Percentiles rank a stretch among this genome's conserved stretches.
phyloP scores from a whole-genome alignment of 129 eudicot genomes.

The Flaveria sonorensis region DNA sequence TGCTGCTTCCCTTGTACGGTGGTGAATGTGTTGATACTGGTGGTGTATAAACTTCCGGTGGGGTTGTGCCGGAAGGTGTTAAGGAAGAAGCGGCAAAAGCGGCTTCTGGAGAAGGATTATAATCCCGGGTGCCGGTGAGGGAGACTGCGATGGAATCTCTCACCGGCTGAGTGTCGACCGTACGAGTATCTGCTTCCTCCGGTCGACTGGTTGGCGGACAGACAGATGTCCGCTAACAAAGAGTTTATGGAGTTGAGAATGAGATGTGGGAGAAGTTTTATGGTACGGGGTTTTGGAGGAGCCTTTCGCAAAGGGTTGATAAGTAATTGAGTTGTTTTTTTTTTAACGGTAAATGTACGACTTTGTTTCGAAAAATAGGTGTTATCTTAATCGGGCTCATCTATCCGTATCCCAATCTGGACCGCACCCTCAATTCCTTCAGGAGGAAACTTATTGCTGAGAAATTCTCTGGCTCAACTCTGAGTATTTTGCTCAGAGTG shows the following conservation, averaged over 20 bases:
- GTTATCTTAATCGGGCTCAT: too few species aligned
- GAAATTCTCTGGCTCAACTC: too few species aligned
- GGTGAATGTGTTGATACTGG: constrained; percentile 49
- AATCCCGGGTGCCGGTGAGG: constrained; percentile 15
- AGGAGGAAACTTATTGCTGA: too few species aligned
- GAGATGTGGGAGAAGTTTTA: constrained; percentile 88
- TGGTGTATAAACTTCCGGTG: constrained; percentile 73
- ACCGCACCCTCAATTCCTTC: too few species aligned
- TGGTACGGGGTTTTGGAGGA: constrained; percentile 86
- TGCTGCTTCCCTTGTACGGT: constrained; percentile 73
- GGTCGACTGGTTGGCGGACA: constrained; percentile 21
- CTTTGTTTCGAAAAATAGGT: too few species aligned
- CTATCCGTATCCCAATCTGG: too few species aligned
- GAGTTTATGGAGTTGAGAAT: constrained; percentile 63
- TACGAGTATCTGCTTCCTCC: not conserved
- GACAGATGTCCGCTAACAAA: constrained; percentile 32
- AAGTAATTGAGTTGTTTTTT: not conserved
- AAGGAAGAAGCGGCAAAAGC: constrained; percentile 41
- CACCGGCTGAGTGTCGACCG: constrained; percentile 32
- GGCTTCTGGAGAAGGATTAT: constrained; percentile 41
- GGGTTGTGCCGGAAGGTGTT: constrained; percentile 68
- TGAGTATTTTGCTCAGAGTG: too few species aligned
- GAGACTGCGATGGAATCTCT: not conserved
- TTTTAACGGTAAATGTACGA: too few species aligned
- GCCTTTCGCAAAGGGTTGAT: constrained; percentile 49